phyloP scores from a whole-genome alignment of 1,284 basidiomycete species.

The Veloboletus limbatus region DNA sequence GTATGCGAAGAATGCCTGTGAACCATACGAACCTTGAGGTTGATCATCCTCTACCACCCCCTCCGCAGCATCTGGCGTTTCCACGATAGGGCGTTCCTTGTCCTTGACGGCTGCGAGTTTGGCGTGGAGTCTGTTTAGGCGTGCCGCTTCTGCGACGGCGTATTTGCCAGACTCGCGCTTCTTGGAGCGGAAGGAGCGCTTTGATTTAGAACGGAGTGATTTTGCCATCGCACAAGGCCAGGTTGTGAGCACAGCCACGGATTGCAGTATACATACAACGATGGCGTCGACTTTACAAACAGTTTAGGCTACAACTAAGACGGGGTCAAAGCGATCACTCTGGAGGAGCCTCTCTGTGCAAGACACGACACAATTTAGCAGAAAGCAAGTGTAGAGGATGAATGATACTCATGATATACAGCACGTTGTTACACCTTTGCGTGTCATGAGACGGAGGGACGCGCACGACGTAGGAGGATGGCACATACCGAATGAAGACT shows the following conservation, averaged over 20 bases:
- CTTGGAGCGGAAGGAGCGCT: constrained; percentile 79
- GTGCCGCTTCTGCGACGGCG: constrained; percentile 81
- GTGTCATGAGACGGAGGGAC: constrained; percentile 4
- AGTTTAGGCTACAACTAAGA: neutral
- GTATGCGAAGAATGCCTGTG: constrained; percentile 34
- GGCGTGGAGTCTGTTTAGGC: constrained; percentile 72
- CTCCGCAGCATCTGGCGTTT: constrained; percentile 39
- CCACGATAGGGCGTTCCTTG: constrained; percentile 35
- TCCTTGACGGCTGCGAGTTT: constrained; percentile 60
- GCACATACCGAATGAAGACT: constrained; percentile 89
- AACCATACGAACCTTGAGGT: constrained; percentile 60
- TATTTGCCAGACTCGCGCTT: constrained; percentile 86
- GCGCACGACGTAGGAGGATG: neutral
- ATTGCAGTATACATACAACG: no score
- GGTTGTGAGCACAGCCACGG: constrained; percentile 26
- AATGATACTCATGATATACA: constrained; percentile 81
- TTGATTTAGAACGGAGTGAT: constrained; percentile 86
- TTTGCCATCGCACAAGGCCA: no score
- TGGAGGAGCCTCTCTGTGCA: constrained; percentile 68
- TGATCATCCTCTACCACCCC: constrained; percentile 35
- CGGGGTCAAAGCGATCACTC: constrained; percentile 30
- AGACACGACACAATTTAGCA: constrained; percentile 33
- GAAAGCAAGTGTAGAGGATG: neutral
- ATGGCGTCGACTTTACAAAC: no score
- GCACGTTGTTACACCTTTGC: constrained; percentile 81